Evolutionary conservation across 176 grass and related monocot species (phyloP).

Genomic region (Panicum miliaceum): DNA sequence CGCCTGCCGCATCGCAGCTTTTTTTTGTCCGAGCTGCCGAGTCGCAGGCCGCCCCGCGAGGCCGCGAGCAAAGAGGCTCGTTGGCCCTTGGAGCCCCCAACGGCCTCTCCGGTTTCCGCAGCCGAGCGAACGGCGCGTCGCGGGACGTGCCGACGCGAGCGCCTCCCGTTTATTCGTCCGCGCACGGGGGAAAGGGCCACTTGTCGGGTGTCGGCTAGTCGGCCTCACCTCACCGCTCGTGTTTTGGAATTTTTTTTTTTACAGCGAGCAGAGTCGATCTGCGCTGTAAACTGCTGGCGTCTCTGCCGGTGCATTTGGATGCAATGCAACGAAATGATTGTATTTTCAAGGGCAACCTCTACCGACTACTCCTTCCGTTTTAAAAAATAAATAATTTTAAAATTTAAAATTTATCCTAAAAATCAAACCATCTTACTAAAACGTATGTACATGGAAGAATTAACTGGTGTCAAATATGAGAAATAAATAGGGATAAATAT

Average conservation of each 20-base stretch:
- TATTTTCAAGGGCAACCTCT: no score
- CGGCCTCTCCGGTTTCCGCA: neutral
- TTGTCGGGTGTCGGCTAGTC: conserved; percentile 20
- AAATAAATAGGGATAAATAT: no score
- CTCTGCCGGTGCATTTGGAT: no score
- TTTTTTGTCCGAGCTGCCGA: conserved; percentile 21
- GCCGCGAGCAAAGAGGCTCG: neutral
- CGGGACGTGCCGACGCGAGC: conserved; percentile 22
- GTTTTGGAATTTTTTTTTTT: neutral
- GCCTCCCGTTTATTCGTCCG: neutral
- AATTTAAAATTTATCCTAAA: no score
- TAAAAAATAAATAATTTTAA: no score
- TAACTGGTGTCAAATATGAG: no score
- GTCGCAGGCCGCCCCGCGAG: neutral
- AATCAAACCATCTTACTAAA: no score
- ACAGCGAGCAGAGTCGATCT: neutral
- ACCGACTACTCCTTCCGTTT: no score
- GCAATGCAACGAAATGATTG: no score
- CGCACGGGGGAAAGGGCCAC: neutral
- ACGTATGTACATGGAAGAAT: no score
- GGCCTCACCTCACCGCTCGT: neutral
- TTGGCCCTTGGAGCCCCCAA: conserved; percentile 46
- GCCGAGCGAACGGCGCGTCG: conserved; percentile 16
- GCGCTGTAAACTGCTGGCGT: neutral
- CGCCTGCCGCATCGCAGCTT: conserved; percentile 25